Evolutionary conservation across 257 asterid species (phyloP).

Genomic region (Verbena officinalis): DNA sequence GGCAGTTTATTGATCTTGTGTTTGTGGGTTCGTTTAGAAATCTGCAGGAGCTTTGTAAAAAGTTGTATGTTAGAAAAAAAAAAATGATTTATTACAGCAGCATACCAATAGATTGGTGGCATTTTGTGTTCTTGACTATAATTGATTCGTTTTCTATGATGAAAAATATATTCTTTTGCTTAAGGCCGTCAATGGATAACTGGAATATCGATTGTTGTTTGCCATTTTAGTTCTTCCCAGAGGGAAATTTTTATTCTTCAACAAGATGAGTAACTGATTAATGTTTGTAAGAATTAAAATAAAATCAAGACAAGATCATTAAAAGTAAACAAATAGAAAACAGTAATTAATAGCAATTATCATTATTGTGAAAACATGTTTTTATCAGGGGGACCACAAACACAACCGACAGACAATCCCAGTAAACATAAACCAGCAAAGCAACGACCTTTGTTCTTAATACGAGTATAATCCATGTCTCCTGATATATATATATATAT

Average conservation of each 20-base stretch:
- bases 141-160: constrained; percentile 13
- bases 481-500: too few species aligned
- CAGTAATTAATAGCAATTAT: background rate
- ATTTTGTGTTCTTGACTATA: background rate
- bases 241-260: too few species aligned
- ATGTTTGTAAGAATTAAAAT: background rate
- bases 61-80: background rate
- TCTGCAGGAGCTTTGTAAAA: constrained; percentile 40
- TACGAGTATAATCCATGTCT: background rate
- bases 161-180: constrained; percentile 9
- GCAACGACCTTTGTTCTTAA: constrained; percentile 14
- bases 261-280: too few species aligned
- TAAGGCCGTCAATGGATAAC: too few species aligned
- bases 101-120: constrained; percentile 6
- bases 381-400: constrained; percentile 35
- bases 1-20: constrained; percentile 1
- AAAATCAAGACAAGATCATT: background rate
- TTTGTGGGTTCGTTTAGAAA: constrained; percentile 17
- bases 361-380: constrained; percentile 19
- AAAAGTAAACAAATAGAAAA: background rate
- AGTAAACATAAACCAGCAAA: constrained; percentile 2
- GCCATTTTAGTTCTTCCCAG: too few species aligned
- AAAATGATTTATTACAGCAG: constrained; percentile 20
- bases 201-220: too few species aligned
- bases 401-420: constrained; percentile 23